Percentiles rank a stretch among this genome's conserved stretches.
These are phyloP conservation scores for Jacaranda copaia DNA, from an alignment of 257 asterid genomes.

Conservation along the genomic window DNA sequence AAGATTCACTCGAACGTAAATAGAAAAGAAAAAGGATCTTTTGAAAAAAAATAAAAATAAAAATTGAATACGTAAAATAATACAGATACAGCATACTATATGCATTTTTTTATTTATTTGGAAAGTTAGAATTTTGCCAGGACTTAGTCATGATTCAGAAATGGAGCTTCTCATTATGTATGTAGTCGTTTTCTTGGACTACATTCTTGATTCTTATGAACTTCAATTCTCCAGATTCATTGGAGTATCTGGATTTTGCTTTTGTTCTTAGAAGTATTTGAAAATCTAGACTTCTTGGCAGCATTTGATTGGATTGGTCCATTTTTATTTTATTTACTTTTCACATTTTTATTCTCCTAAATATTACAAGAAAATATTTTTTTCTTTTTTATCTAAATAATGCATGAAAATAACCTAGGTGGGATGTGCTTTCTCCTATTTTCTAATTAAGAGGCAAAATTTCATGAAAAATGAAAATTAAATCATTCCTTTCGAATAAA, in stretches of 20 bases:
- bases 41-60: background rate
- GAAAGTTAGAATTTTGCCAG: background rate
- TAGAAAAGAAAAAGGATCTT: too few relatives aligned
- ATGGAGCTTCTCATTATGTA: conserved; percentile 31
- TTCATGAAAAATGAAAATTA: too few relatives aligned
- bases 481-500: too few relatives aligned
- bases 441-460: too few relatives aligned
- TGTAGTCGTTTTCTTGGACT: conserved; percentile 25
- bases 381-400: background rate
- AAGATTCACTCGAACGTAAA: conserved; percentile 21
- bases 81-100: background rate
- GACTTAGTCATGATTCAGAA: conserved; percentile 32
- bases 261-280: background rate
- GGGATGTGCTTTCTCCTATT: background rate
- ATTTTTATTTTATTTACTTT: background rate
- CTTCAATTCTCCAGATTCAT: conserved; percentile 23
- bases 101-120: background rate
- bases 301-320: background rate
- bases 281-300: background rate
- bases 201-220: conserved; percentile 4
- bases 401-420: background rate
- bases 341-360: background rate
- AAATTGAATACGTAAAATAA: background rate
- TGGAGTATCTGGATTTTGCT: conserved; percentile 22
- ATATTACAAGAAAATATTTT: background rate